Percentiles rank a stretch among this genome's conserved stretches.
These are phyloP conservation scores for Phytopythium delawarense DNA, from an alignment of 352 stramenopile genomes.

Conservation along the genomic window DNA sequence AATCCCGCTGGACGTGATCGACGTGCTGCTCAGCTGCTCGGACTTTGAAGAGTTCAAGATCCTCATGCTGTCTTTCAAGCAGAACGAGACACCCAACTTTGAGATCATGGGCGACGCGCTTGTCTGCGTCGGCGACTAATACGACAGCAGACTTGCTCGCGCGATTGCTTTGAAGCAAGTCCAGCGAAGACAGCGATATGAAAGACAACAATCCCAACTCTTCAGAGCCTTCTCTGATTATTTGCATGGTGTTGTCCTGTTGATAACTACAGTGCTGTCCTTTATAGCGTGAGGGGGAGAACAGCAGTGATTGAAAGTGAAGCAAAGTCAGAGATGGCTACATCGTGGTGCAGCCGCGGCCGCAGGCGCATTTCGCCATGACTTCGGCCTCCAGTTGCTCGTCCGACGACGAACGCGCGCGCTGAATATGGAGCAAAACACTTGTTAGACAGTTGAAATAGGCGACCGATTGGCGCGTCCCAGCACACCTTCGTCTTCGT, in stretches of 20 bases:
- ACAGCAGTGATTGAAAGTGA: neutral
- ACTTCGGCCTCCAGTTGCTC: constrained; percentile 52
- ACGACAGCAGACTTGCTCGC: too few relatives aligned
- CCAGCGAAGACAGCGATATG: neutral
- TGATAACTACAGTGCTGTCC: neutral
- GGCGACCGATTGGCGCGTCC: too few relatives aligned
- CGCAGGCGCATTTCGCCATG: constrained; percentile 66
- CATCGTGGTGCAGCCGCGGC: constrained; percentile 59
- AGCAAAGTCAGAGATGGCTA: constrained; percentile 15
- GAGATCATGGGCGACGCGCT: constrained; percentile 73
- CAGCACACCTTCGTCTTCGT: constrained; percentile 11
- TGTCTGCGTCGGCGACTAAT: constrained; percentile 20
- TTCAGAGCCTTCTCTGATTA: neutral
- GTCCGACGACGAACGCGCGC: constrained; percentile 7
- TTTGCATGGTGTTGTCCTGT: neutral
- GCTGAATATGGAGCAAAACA: neutral
- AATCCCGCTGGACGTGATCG: constrained; percentile 73
- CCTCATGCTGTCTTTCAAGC: constrained; percentile 85
- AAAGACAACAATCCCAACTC: neutral
- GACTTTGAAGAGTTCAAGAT: constrained; percentile 88
- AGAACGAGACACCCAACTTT: constrained; percentile 74
- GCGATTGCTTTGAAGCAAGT: neutral
- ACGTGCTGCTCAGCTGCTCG: constrained; percentile 75
- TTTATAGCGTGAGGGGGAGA: neutral
- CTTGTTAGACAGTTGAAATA: neutral